These are phyloP conservation scores for Diaporthe capsici DNA, from an alignment of 2,329 filamentous ascomycete genomes.

Conservation along the genomic window DNA sequence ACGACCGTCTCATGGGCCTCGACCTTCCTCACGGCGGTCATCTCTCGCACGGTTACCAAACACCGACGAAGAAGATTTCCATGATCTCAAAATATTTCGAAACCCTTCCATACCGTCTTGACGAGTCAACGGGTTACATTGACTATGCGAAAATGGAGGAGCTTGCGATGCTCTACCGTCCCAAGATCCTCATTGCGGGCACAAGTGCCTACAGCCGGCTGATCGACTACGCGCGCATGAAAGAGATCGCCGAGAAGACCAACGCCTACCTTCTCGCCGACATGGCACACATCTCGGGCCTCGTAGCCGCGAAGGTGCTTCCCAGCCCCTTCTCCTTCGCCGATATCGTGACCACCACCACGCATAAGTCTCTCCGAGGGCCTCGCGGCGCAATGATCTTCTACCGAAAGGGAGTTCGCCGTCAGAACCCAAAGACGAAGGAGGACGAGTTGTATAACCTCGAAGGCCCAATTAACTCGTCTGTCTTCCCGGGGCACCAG, in stretches of 20 bases:
- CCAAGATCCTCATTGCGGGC: constrained; percentile 95
- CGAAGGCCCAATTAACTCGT: constrained; percentile 93
- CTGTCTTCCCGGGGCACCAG: constrained; percentile 98
- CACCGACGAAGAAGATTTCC: constrained; percentile 94
- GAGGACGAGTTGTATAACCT: constrained; percentile 91
- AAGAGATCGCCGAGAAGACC: constrained; percentile 89
- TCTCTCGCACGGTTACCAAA: constrained; percentile 97
- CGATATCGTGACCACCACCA: constrained; percentile 97
- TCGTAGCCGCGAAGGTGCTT: constrained; percentile 92
- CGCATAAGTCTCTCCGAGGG: constrained; percentile 96
- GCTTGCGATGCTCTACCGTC: constrained; percentile 88
- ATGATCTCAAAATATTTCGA: constrained; percentile 99
- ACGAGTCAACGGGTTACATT: constrained; percentile 92
- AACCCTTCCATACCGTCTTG: constrained; percentile 93
- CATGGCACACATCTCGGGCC: constrained; percentile 97
- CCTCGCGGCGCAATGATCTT: constrained; percentile 98
- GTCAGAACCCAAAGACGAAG: constrained; percentile 86
- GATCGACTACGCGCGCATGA: constrained; percentile 95
- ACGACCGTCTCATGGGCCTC: constrained; percentile 96
- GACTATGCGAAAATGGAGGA: constrained; percentile 95
- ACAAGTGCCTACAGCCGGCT: constrained; percentile 96
- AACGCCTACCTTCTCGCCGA: constrained; percentile 95
- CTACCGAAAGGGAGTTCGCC: constrained; percentile 92
- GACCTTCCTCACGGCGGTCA: constrained; percentile 97
- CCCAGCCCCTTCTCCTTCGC: constrained; percentile 90